Evolutionary conservation across 2,329 filamentous ascomycete genomes (phyloP).

Genomic region (Xylaria sp.): DNA sequence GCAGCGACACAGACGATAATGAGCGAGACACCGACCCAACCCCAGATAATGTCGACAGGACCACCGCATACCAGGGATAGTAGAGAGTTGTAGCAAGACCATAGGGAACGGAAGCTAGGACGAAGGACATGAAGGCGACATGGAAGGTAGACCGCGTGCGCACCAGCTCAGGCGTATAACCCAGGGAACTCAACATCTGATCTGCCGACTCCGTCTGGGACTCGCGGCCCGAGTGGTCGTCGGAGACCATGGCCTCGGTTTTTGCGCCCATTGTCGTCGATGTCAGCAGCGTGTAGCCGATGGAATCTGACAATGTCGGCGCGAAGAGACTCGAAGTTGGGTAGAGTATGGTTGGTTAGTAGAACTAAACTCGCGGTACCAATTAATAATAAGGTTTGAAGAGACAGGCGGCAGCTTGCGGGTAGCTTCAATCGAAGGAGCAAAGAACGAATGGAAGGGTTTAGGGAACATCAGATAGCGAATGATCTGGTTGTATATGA

Average conservation of each 20-base stretch:
- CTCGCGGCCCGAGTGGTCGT: slow-evolving; percentile 35
- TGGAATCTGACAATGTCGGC: background rate
- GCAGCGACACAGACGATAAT: slow-evolving; percentile 74
- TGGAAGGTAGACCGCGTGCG: slow-evolving; percentile 71
- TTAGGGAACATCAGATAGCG: background rate
- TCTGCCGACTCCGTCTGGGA: slow-evolving; percentile 57
- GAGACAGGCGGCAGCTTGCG: background rate
- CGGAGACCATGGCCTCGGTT: slow-evolving; percentile 27
- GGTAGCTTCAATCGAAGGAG: background rate
- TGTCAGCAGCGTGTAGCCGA: background rate
- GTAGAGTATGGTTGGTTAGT: background rate
- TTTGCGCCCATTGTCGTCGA: slow-evolving; percentile 28
- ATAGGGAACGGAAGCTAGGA: slow-evolving; percentile 76
- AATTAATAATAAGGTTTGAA: background rate
- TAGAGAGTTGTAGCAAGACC: slow-evolving; percentile 72
- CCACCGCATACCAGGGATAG: slow-evolving; percentile 70
- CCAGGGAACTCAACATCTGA: slow-evolving; percentile 66
- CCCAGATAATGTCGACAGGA: slow-evolving; percentile 74
- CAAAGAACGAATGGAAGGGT: background rate
- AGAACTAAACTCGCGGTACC: no score
- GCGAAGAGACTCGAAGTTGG: background rate
- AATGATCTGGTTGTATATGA: slow-evolving; percentile 1
- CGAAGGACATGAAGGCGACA: slow-evolving; percentile 78
- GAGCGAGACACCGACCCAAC: slow-evolving; percentile 70
- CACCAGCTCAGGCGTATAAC: slow-evolving; percentile 69